Evolutionary conservation across 1,284 basidiomycete genomes (phyloP).

Genomic region (Stygiomarasmius scandens): DNA sequence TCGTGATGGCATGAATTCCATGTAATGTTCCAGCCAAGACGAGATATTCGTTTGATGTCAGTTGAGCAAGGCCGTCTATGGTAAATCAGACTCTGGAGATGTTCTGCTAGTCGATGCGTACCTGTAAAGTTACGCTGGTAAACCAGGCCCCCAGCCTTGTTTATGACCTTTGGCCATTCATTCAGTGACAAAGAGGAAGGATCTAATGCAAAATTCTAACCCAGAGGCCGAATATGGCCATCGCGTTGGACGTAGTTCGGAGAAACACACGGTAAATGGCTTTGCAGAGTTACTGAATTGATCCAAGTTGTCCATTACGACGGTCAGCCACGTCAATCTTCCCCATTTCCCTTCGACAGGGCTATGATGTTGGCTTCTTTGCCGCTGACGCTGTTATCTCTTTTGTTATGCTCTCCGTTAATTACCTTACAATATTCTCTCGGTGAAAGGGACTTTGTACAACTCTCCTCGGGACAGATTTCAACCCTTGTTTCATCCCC

Average conservation of each 20-base stretch:
- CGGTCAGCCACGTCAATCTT: not conserved
- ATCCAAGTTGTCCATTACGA: too few species aligned
- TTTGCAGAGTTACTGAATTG: too few species aligned
- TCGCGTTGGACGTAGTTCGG: conserved; percentile 27
- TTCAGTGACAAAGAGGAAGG: conserved; percentile 1
- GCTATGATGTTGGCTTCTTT: not conserved
- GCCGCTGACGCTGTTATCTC: conserved; percentile 7
- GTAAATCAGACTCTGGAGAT: conserved; percentile 15
- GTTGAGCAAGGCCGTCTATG: conserved; percentile 81
- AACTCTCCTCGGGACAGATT: conserved; percentile 56
- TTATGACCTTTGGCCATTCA: conserved; percentile 75
- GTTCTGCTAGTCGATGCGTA: conserved; percentile 33
- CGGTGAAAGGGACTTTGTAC: conserved; percentile 46
- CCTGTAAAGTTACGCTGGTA: conserved; percentile 92
- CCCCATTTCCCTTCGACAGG: not conserved
- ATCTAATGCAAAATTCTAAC: conserved; percentile 39
- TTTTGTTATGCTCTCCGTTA: conserved; percentile 1
- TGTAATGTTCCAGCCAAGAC: conserved; percentile 97
- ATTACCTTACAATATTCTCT: conserved; percentile 22
- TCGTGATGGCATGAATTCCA: conserved; percentile 97
- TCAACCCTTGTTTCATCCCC: conserved; percentile 50
- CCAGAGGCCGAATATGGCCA: conserved; percentile 85
- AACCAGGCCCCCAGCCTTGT: conserved; percentile 97
- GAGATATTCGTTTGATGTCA: conserved; percentile 96
- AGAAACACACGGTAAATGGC: too few species aligned